These are phyloP conservation scores for Taphrina betulina DNA, from an alignment of 1,139 yeast species.

Conservation along the genomic window DNA sequence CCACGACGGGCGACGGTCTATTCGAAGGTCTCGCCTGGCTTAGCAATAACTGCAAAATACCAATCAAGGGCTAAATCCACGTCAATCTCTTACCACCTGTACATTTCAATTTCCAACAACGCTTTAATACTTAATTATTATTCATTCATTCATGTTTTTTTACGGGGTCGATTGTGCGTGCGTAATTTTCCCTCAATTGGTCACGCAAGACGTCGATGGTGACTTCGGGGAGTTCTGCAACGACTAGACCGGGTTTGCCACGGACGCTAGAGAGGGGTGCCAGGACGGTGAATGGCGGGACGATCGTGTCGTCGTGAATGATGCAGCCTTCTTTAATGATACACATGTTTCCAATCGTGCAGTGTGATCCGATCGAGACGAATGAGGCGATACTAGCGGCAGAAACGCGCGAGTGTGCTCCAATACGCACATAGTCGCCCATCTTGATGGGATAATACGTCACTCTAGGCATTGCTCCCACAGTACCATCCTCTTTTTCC, in stretches of 20 bases:
- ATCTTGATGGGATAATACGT: conserved; percentile 48
- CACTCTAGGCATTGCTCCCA: too few relatives aligned
- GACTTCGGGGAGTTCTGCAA: conserved; percentile 45
- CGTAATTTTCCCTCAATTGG: conserved; percentile 38
- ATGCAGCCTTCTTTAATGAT: conserved; percentile 65
- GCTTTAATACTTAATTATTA: too few relatives aligned
- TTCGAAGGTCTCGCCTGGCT: conserved; percentile 64
- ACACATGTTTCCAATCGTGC: conserved; percentile 51
- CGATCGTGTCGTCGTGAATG: conserved; percentile 50
- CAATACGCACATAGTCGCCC: conserved; percentile 62
- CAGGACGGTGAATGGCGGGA: conserved; percentile 59
- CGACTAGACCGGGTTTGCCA: conserved; percentile 35
- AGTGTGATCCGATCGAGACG: conserved; percentile 60
- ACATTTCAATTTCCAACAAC: too few relatives aligned
- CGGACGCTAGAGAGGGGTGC: conserved; percentile 60
- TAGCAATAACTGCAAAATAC: conserved; percentile 20
- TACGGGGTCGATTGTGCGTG: too few relatives aligned
- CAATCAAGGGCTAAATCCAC: conserved; percentile 26
- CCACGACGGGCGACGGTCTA: conserved; percentile 88
- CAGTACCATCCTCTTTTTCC: too few relatives aligned
- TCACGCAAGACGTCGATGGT: conserved; percentile 44
- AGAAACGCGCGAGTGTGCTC: conserved; percentile 48
- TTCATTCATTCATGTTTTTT: too few relatives aligned
- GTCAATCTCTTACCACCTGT: too few relatives aligned
- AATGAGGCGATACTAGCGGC: conserved; percentile 50